phyloP scores from a whole-genome alignment of 2,329 filamentous ascomycete genomes.

The Furcasterigmium furcatum region DNA sequence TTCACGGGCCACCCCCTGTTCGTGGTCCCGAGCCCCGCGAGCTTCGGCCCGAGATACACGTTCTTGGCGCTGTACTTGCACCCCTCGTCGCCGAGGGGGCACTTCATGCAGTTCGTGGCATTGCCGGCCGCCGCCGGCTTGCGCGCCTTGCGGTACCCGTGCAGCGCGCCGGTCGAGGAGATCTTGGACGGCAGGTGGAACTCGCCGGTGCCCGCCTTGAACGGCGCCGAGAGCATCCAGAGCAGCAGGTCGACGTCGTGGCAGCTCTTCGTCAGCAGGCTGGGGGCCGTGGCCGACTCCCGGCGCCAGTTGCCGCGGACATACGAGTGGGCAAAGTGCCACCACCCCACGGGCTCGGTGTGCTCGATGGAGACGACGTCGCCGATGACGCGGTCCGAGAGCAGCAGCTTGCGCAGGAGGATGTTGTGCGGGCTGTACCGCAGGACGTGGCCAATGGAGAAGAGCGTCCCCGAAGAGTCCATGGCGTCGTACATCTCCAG shows the following conservation, averaged over 20 bases:
- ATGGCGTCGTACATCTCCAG: slow-evolving; percentile 67
- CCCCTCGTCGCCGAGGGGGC: slow-evolving; percentile 62
- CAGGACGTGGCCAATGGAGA: slow-evolving; percentile 91
- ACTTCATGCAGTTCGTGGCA: slow-evolving; percentile 85
- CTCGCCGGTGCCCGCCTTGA: slow-evolving; percentile 36
- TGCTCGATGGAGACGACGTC: slow-evolving; percentile 85
- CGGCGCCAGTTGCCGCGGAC: slow-evolving; percentile 94
- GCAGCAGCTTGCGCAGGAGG: slow-evolving; percentile 72
- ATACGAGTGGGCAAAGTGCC: slow-evolving; percentile 90
- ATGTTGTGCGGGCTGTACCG: slow-evolving; percentile 93
- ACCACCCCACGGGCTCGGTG: slow-evolving; percentile 93
- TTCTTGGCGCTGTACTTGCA: slow-evolving; percentile 86
- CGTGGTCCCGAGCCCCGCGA: slow-evolving; percentile 57
- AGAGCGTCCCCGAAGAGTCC: slow-evolving; percentile 46
- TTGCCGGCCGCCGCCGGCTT: slow-evolving; percentile 73
- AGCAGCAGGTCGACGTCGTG: slow-evolving; percentile 93
- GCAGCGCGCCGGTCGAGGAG: slow-evolving; percentile 72
- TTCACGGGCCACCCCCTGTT: slow-evolving; percentile 79
- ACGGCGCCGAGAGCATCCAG: slow-evolving; percentile 82
- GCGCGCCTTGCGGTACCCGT: slow-evolving; percentile 70
- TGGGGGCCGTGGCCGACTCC: slow-evolving; percentile 71
- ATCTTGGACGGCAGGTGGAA: slow-evolving; percentile 74
- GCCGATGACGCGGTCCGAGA: slow-evolving; percentile 74
- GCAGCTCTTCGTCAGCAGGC: slow-evolving; percentile 89
- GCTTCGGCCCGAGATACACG: slow-evolving; percentile 70